A percentile compares a stretch with the other conserved stretches of the same genome.
Conservation (phyloP, 164 flowering plant genomes). For the Sedum album region DNA sequence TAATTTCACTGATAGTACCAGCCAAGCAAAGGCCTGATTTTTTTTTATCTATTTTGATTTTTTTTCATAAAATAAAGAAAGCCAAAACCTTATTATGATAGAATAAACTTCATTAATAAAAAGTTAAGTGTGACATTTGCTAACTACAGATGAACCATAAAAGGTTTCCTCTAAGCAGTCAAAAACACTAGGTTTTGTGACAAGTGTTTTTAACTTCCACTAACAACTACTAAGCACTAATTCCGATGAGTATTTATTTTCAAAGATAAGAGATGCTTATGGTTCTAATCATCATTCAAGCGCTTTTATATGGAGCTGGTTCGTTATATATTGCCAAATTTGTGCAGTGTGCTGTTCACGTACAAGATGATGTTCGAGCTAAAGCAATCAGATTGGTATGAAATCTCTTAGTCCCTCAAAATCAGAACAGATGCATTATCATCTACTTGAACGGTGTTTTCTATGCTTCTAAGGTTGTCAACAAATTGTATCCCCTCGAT, state of each 20-base stretch:
- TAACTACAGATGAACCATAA: not conserved
- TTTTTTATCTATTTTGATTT: not conserved
- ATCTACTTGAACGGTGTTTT: constrained; percentile 4
- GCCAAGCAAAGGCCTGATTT: not conserved
- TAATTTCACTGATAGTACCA: constrained; percentile 14
- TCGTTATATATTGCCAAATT: not conserved
- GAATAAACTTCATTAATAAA: not conserved
- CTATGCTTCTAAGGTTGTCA: constrained; percentile 59
- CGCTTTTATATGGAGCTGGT: not conserved
- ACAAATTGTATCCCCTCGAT: constrained; percentile 69
- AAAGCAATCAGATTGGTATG: constrained; percentile 93
- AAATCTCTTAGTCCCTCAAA: not conserved
- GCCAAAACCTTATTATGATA: not conserved
- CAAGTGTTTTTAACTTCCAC: too few species aligned
- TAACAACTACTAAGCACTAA: not conserved
- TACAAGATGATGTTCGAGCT: constrained; percentile 80
- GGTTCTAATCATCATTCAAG: not conserved
- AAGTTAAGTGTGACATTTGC: not conserved
- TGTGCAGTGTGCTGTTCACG: constrained; percentile 80
- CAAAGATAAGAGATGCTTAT: not conserved
- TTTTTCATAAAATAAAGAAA: not conserved
- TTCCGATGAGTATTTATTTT: not conserved
- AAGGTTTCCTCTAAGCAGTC: not conserved
- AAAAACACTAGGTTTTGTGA: not conserved
- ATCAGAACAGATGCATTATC: not conserved